Base-by-base conservation (phyloP, 2,329 filamentous ascomycete genomes). In the Coniochaeta sp. region DNA sequence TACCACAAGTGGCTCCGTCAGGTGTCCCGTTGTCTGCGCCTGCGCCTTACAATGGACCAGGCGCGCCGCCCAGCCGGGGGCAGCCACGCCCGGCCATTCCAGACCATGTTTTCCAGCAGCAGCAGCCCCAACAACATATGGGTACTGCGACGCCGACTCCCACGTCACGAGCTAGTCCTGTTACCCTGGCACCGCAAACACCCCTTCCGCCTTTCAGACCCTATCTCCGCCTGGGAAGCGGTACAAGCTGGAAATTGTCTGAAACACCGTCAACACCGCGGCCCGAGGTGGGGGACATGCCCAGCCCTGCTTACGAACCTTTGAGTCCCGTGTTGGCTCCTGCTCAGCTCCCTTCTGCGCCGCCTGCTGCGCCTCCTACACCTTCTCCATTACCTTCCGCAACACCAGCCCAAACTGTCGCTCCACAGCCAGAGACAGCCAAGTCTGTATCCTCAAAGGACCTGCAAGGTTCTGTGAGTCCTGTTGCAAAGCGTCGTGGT, bases 221-320 rank as follows among this genome's bases (percentile, higher is more conserved):
- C 60, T 58, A 59, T 14, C 56, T 60, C 11, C 38, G 38, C 38
- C 66, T 22, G 3, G 72, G 71, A 11, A 74, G 68, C 61, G 83
- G 82, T 52, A 88, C 85, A 0, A 82, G 81, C 66, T 88, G 85
- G 85, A 81, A 77, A 2, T 74, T 80, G 17, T 77, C 76, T 6
- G 79, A 82, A 7, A 85, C 83, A 1, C 81, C 83, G 4, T 83
- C 83, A 5, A 88, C 85, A 1, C 85, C 85, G 1, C 70, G 71
- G 4, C 66, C 65, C 31, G 70, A 67, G 14, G 69, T 73, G 55
- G 75, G 72, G 57, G 77, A 79, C 55, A 70, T 76, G 17, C 75
- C 77, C 36, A 83, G 82, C 61, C 85, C 85, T 2, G 77, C 78
- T 3, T 80, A 76, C 61, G 85, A 88, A 64, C 83, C 83, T 0